These are phyloP conservation scores for Gracilaria gracilis DNA, from an alignment of 23 red algal species.

Conservation along the genomic window DNA sequence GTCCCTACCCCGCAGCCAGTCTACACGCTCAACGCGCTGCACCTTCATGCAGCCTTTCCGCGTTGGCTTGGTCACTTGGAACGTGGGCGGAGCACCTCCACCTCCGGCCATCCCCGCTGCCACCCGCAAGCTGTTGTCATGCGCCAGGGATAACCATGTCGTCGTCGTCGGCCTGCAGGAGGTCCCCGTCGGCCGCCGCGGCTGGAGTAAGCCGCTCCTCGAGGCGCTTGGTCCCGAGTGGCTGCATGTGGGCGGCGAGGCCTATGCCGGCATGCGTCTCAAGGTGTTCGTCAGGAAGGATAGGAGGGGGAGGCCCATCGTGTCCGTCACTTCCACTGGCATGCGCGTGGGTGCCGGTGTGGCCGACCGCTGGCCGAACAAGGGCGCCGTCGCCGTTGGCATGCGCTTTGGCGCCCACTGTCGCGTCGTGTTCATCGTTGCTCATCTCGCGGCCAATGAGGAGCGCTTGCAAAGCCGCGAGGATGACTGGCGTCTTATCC, in stretches of 20 bases:
- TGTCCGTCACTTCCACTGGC: slow-evolving; percentile 35
- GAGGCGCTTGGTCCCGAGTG: slow-evolving; percentile 41
- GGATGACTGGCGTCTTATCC: slow-evolving; percentile 62
- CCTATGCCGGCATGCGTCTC: slow-evolving; percentile 73
- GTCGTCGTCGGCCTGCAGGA: slow-evolving; percentile 77
- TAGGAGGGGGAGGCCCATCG: neutral
- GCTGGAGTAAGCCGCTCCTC: slow-evolving; percentile 53
- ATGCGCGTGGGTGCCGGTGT: slow-evolving; percentile 61
- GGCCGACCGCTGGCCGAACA: slow-evolving; percentile 82
- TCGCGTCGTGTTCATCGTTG: slow-evolving; percentile 71
- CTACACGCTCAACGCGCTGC: neutral
- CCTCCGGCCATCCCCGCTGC: slow-evolving; percentile 27
- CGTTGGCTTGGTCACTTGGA: slow-evolving; percentile 65
- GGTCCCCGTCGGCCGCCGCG: slow-evolving; percentile 51
- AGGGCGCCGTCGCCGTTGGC: slow-evolving; percentile 77
- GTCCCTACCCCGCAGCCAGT: neutral
- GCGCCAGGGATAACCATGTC: slow-evolving; percentile 36
- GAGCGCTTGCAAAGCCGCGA: slow-evolving; percentile 45
- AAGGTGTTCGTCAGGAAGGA: slow-evolving; percentile 44
- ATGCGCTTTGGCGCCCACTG: slow-evolving; percentile 42
- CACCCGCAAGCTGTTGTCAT: slow-evolving; percentile 19
- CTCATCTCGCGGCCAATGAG: slow-evolving; percentile 84
- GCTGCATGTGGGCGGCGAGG: slow-evolving; percentile 39
- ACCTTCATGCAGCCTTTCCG: slow-evolving; percentile 42
- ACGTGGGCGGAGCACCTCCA: slow-evolving; percentile 60